These are phyloP conservation scores for Pleomassaria siparia DNA, from an alignment of 2,329 filamentous ascomycete genomes.

Conservation along the genomic window DNA sequence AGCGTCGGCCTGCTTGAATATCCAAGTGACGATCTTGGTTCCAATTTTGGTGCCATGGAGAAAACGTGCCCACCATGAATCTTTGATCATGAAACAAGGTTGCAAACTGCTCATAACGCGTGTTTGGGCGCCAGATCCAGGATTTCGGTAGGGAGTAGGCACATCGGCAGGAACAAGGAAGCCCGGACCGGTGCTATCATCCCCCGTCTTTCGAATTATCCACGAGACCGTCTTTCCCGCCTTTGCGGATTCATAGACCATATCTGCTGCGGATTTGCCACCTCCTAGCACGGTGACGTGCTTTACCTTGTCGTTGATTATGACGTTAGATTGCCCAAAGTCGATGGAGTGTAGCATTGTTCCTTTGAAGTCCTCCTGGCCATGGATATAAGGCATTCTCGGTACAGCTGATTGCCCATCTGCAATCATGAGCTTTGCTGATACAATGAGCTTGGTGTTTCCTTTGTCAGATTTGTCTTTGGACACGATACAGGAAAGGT, in stretches of 20 bases:
- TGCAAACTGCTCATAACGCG: conserved; percentile 12
- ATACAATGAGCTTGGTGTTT: background rate
- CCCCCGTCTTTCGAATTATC: conserved; percentile 30
- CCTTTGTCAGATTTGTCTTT: background rate
- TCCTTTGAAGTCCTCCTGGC: conserved; percentile 27
- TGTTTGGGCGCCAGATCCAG: conserved; percentile 8
- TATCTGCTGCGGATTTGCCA: conserved; percentile 44
- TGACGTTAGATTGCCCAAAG: conserved; percentile 33
- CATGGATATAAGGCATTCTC: conserved; percentile 28
- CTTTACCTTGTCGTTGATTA: conserved; percentile 14
- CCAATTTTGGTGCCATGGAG: conserved; percentile 13
- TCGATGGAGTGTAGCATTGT: conserved; percentile 36
- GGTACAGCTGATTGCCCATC: conserved; percentile 24
- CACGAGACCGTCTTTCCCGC: conserved; percentile 37
- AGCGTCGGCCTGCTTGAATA: conserved; percentile 8
- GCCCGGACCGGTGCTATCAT: background rate
- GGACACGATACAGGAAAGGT: conserved; percentile 1
- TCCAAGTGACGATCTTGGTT: conserved; percentile 6
- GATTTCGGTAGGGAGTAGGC: background rate
- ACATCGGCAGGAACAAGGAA: background rate
- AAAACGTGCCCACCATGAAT: conserved; percentile 15
- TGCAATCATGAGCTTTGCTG: conserved; percentile 21
- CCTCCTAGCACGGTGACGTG: conserved; percentile 38
- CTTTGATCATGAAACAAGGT: conserved; percentile 7
- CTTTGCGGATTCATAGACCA: conserved; percentile 40